phyloP scores from a whole-genome alignment of 495 filamentous ascomycete genomes.

The Lasiosphaeriaceae sp. region DNA sequence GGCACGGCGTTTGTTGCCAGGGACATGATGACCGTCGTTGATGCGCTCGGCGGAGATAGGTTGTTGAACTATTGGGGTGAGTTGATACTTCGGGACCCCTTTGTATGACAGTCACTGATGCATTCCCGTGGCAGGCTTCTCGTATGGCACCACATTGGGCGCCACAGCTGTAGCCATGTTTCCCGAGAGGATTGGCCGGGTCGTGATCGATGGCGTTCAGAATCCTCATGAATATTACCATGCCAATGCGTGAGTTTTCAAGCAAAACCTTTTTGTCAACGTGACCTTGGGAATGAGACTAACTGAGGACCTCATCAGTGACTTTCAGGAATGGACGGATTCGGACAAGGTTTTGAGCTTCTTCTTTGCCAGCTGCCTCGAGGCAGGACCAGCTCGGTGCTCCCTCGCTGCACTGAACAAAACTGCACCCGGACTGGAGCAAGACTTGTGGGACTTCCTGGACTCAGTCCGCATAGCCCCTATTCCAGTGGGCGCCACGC shows the following conservation, averaged over 20 bases:
- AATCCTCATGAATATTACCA: slow-evolving; percentile 41
- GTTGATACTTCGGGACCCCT: background rate
- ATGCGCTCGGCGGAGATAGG: slow-evolving; percentile 41
- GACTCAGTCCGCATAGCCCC: slow-evolving; percentile 28
- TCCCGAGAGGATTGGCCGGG: slow-evolving; percentile 39
- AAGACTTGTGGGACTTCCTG: slow-evolving; percentile 25
- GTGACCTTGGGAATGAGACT: too few relatives aligned
- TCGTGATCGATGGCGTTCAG: slow-evolving; percentile 41
- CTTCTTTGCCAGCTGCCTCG: slow-evolving; percentile 28
- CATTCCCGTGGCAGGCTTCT: slow-evolving; percentile 25
- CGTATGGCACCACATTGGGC: slow-evolving; percentile 43
- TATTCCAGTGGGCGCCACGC: slow-evolving; percentile 8
- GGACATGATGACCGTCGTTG: slow-evolving; percentile 42
- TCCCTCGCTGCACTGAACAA: slow-evolving; percentile 12
- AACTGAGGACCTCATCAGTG: slow-evolving; percentile 1
- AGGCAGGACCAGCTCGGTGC: background rate
- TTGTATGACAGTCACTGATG: background rate
- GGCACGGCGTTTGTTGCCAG: slow-evolving; percentile 38
- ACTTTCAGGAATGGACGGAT: slow-evolving; percentile 27
- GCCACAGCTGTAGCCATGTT: slow-evolving; percentile 42
- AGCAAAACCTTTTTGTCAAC: too few relatives aligned
- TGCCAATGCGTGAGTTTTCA: slow-evolving; percentile 11
- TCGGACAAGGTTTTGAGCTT: slow-evolving; percentile 30
- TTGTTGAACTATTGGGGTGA: slow-evolving; percentile 45
- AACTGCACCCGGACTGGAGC: slow-evolving; percentile 33